Percentiles rank a stretch among this genome's conserved stretches.
Conservation (phyloP, 1,284 basidiomycete species). For the Megacollybia platyphylla region DNA sequence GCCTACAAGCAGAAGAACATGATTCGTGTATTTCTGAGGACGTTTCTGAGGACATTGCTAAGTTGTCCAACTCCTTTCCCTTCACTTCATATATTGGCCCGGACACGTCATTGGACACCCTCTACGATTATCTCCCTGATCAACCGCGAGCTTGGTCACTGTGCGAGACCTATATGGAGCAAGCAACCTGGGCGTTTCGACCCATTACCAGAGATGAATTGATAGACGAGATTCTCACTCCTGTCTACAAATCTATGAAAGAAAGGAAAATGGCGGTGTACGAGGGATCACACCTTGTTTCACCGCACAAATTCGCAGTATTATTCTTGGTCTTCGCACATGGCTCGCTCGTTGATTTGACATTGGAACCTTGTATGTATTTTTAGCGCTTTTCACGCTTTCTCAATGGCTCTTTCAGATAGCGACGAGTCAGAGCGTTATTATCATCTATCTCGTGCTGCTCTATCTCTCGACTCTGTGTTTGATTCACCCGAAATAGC, state of each 20-base stretch:
- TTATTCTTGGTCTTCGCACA: slow-evolving; percentile 47
- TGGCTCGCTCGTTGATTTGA: slow-evolving; percentile 52
- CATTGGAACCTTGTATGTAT: slow-evolving; percentile 37
- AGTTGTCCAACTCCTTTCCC: slow-evolving; percentile 30
- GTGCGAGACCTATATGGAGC: slow-evolving; percentile 56
- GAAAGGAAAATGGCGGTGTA: slow-evolving; percentile 18
- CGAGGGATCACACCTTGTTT: slow-evolving; percentile 16
- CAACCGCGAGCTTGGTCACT: slow-evolving; percentile 49
- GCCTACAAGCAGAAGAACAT: slow-evolving; percentile 20
- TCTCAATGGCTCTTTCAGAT: slow-evolving; percentile 14
- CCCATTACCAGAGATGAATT: slow-evolving; percentile 55
- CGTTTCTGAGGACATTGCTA: slow-evolving; percentile 23
- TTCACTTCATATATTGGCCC: slow-evolving; percentile 23
- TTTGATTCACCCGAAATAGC: slow-evolving; percentile 51
- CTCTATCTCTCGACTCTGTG: slow-evolving; percentile 43
- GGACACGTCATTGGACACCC: slow-evolving; percentile 23
- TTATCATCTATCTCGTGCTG: slow-evolving; percentile 42
- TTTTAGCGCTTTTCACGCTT: neutral
- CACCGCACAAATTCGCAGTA: slow-evolving; percentile 42
- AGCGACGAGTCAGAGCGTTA: slow-evolving; percentile 48
- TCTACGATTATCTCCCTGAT: slow-evolving; percentile 34
- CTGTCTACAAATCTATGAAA: slow-evolving; percentile 42
- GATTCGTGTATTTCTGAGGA: slow-evolving; percentile 7
- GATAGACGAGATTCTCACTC: slow-evolving; percentile 46
- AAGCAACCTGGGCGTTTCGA: slow-evolving; percentile 46